phyloP scores from a whole-genome alignment of 2,329 filamentous ascomycete genomes.

The Fusarium pilosicola region DNA sequence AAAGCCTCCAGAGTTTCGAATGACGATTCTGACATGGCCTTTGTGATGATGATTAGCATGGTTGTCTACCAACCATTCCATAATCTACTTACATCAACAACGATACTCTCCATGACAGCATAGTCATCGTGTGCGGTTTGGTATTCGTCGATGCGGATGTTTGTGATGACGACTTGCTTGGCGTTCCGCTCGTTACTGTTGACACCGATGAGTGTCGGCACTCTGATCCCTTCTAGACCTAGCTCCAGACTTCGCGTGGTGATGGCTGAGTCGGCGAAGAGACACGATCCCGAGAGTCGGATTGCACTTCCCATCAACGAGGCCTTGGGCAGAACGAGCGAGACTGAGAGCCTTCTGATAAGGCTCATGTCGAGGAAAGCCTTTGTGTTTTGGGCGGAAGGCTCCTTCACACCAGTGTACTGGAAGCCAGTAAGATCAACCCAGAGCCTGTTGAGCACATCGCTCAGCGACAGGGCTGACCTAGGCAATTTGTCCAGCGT shows the following conservation, averaged over 20 bases:
- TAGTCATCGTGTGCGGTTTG: slow-evolving; percentile 60
- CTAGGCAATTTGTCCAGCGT: slow-evolving; percentile 49
- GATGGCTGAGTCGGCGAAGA: slow-evolving; percentile 49
- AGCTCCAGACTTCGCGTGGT: slow-evolving; percentile 50
- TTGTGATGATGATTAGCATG: background rate
- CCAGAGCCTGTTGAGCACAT: slow-evolving; percentile 49
- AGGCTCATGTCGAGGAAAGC: slow-evolving; percentile 47
- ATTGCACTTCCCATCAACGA: slow-evolving; percentile 72
- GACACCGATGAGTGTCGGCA: slow-evolving; percentile 77
- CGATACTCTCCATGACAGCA: slow-evolving; percentile 64
- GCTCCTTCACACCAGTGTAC: slow-evolving; percentile 17
- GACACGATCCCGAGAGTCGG: slow-evolving; percentile 59
- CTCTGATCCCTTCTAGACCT: slow-evolving; percentile 65
- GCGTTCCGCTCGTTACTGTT: slow-evolving; percentile 75
- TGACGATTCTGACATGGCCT: slow-evolving; percentile 65
- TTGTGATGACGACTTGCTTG: slow-evolving; percentile 74
- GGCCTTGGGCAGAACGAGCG: slow-evolving; percentile 72
- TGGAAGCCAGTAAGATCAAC: slow-evolving; percentile 44
- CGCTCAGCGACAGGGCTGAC: slow-evolving; percentile 36
- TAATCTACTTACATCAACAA: slow-evolving; percentile 66
- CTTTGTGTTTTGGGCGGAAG: slow-evolving; percentile 6
- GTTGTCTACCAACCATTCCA: background rate
- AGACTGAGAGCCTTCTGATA: slow-evolving; percentile 61
- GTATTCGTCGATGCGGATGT: slow-evolving; percentile 68
- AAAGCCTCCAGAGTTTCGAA: slow-evolving; percentile 74